Conservation (phyloP, 805 yeast species). For the Zygoascus ofunaensis region DNA sequence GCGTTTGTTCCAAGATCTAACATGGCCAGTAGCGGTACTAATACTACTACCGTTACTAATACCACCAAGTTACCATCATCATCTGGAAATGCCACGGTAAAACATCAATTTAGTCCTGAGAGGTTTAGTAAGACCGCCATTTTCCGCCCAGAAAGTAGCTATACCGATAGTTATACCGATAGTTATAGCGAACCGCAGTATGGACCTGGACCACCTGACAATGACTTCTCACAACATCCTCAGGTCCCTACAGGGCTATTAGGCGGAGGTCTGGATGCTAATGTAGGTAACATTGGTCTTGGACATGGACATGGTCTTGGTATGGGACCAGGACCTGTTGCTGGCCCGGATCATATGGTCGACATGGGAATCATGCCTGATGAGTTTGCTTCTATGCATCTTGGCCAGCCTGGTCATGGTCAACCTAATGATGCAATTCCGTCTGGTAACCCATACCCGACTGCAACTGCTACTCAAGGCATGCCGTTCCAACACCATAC, state of each 20-base stretch:
- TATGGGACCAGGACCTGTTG: too few relatives aligned
- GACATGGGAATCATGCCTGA: not conserved
- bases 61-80: too few relatives aligned
- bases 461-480: not conserved
- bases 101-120: constrained; percentile 1
- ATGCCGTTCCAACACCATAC: constrained; percentile 17
- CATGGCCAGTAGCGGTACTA: not conserved
- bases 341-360: too few relatives aligned
- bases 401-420: not conserved
- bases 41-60: not conserved
- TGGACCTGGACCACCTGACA: too few relatives aligned
- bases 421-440: not conserved
- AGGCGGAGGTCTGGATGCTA: too few relatives aligned
- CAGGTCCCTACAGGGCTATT: too few relatives aligned
- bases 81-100: too few relatives aligned
- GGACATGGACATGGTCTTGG: too few relatives aligned
- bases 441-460: not conserved
- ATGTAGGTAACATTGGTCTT: too few relatives aligned
- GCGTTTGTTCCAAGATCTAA: constrained; percentile 12
- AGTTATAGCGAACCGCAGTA: too few relatives aligned
- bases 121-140: not conserved
- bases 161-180: too few relatives aligned
- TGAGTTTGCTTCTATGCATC: not conserved
- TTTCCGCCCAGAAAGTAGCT: not conserved
- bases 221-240: too few relatives aligned